These are phyloP conservation scores for Periconia macrospinosa DNA, from an alignment of 2,329 filamentous ascomycete species.

Conservation along the genomic window DNA sequence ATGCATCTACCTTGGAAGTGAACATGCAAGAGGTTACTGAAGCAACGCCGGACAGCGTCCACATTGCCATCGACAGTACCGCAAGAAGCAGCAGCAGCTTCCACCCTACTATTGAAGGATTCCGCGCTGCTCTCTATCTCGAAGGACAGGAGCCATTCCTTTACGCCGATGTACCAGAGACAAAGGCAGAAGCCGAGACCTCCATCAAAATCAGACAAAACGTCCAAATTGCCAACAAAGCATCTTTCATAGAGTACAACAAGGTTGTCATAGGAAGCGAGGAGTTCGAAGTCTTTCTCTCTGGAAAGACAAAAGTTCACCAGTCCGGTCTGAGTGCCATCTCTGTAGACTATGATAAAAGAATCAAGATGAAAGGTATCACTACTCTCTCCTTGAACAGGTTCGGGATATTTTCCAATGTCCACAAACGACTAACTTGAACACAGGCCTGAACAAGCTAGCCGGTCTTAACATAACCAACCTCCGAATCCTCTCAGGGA, in stretches of 20 bases:
- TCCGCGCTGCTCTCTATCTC: slow-evolving; percentile 56
- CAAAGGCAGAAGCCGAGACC: slow-evolving; percentile 48
- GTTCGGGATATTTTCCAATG: too few relatives aligned
- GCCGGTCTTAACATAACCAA: slow-evolving; percentile 55
- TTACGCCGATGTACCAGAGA: slow-evolving; percentile 49
- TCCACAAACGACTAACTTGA: background rate
- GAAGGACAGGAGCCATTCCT: slow-evolving; percentile 47
- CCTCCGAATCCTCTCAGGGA: slow-evolving; percentile 50
- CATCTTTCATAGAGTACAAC: slow-evolving; percentile 55
- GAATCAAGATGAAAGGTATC: slow-evolving; percentile 59
- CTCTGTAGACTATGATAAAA: slow-evolving; percentile 59
- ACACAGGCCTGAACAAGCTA: slow-evolving; percentile 60
- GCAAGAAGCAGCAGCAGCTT: slow-evolving; percentile 54
- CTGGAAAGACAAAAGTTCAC: slow-evolving; percentile 57
- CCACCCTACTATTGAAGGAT: slow-evolving; percentile 58
- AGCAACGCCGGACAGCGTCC: slow-evolving; percentile 52
- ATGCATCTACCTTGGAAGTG: slow-evolving; percentile 55
- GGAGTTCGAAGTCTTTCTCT: slow-evolving; percentile 52
- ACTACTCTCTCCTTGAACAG: background rate
- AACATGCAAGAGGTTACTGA: slow-evolving; percentile 54
- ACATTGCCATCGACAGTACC: slow-evolving; percentile 52
- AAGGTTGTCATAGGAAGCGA: slow-evolving; percentile 53
- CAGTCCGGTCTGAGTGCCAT: slow-evolving; percentile 53
- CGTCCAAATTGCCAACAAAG: slow-evolving; percentile 46
- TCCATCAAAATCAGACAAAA: slow-evolving; percentile 48